Base-by-base conservation (phyloP, 345 rosid species). In the Adansonia digitata region DNA sequence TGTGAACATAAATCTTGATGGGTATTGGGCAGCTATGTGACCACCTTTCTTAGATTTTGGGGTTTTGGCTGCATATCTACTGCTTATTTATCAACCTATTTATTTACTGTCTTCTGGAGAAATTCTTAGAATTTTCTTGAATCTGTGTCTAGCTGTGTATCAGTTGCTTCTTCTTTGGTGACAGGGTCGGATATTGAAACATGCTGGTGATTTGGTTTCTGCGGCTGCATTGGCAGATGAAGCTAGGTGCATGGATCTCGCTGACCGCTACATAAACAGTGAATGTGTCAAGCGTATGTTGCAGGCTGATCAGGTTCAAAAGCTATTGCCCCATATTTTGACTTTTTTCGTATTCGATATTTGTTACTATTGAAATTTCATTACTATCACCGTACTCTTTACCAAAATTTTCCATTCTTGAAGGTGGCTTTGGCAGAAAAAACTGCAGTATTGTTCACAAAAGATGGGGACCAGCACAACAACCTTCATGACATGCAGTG, bases 401-500 rank as follows among this genome's bases (percentile, higher is more conserved):
- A 7, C 1, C 27, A 29, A 39, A 8, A 22, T 69, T 76, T 69
- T 52, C 31, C 73, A 71, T 15, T 71, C 52, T 26, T 73, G 77
- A 77, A 95, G 99, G 98, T 96, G 80, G 70, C 89, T 71, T 77
- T 87, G 88, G 98, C 99, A 5, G 99, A 93, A 84, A 93, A 93
- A 86, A 93, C 88, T 74, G 98, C 97, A 79, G 90, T 88, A 31
- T 77, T 96, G 76, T 96, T 96, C 83, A 96, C 99, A 42, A 96
- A 93, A 79, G 99, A 96, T 61, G 97, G 99, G 62, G 99, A 93
- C 78, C 98, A 92, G 84, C 97, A 92, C 84, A 96, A 92, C 85
- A 93, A 91, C 86, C 97, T 96, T 79, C 97, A 96, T 85, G 99
- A 96, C 84, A 96, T 96, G 99, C 99, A 96, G 84, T 96, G 98